These are phyloP conservation scores for Leccinum pachyderme DNA, from an alignment of 1,284 basidiomycete species.

Conservation along the genomic window DNA sequence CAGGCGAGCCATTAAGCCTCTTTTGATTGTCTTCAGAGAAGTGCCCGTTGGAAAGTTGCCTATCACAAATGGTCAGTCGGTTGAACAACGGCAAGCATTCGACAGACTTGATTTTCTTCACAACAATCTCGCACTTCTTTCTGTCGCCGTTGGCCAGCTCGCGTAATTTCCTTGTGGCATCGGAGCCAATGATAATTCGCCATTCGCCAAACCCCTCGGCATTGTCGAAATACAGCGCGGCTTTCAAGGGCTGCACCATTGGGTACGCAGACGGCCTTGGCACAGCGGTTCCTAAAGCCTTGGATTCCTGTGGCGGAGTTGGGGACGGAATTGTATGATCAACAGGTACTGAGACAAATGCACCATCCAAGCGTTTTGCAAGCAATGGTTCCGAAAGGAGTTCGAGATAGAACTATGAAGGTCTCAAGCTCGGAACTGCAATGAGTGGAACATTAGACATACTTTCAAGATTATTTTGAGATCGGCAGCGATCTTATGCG, in stretches of 20 bases:
- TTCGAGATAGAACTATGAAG: constrained; percentile 23
- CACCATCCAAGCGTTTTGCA: constrained; percentile 9
- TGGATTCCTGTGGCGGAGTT: not conserved
- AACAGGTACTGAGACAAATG: constrained; percentile 9
- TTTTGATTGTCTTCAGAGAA: constrained; percentile 72
- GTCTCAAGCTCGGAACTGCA: not conserved
- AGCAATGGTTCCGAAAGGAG: constrained; percentile 21
- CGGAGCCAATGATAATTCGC: constrained; percentile 47
- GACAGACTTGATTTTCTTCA: constrained; percentile 60
- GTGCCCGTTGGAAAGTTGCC: constrained; percentile 63
- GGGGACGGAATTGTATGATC: not conserved
- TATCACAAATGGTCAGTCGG: constrained; percentile 24
- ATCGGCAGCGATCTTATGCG: constrained; percentile 16
- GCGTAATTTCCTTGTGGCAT: constrained; percentile 45
- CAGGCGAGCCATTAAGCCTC: constrained; percentile 45
- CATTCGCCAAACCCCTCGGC: constrained; percentile 53
- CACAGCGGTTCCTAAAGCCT: constrained; percentile 1
- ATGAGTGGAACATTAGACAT: not conserved
- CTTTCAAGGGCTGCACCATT: constrained; percentile 48
- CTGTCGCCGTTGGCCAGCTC: constrained; percentile 39
- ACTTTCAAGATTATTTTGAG: constrained; percentile 35
- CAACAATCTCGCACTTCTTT: constrained; percentile 44
- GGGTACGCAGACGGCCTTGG: constrained; percentile 36
- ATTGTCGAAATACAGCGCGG: constrained; percentile 49
- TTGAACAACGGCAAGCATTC: not conserved